Percentiles rank a stretch among this genome's conserved stretches.
Evolutionary conservation across 768 basidiomycete species (phyloP).

Genomic region (Lactarius evosmus): DNA sequence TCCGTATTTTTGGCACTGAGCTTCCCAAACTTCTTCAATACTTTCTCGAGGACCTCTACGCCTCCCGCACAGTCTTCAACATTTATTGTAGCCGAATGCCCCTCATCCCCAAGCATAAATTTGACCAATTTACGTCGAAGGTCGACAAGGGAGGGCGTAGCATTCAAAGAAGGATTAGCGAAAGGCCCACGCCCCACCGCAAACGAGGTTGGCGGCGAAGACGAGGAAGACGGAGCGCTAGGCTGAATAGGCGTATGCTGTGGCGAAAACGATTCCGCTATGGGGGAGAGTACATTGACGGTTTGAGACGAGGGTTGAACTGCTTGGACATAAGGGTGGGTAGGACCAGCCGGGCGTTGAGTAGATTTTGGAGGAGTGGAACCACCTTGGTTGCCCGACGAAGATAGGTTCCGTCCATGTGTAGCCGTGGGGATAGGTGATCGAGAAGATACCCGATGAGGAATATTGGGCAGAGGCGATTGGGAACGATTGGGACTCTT

Average conservation of each 20-base stretch:
- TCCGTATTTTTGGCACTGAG: conserved; percentile 44
- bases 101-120: conserved; percentile 82
- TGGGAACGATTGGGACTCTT: conserved; percentile 35
- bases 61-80: conserved; percentile 78
- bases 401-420: conserved; percentile 54
- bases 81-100: conserved; percentile 69
- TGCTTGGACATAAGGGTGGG: conserved; percentile 60
- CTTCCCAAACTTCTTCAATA: conserved; percentile 87
- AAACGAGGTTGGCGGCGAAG: conserved; percentile 37
- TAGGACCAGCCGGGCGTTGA: conserved; percentile 39
- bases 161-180: conserved; percentile 42
- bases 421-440: conserved; percentile 34
- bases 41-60: conserved; percentile 83
- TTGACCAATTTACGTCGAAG: conserved; percentile 83
- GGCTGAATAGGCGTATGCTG: conserved; percentile 35
- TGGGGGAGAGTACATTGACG: conserved; percentile 59
- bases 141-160: conserved; percentile 64
- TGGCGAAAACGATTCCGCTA: conserved; percentile 58
- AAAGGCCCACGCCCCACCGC: conserved; percentile 62
- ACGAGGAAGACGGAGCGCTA: conserved; percentile 46
- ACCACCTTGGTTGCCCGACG: conserved; percentile 35
- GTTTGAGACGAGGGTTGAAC: conserved; percentile 42
- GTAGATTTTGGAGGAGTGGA: conserved; percentile 36
- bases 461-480: conserved; percentile 41
- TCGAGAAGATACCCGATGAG: conserved; percentile 32